Base-by-base conservation (phyloP, 768 basidiomycete species). In the Termitomyces bulborhizus region DNA sequence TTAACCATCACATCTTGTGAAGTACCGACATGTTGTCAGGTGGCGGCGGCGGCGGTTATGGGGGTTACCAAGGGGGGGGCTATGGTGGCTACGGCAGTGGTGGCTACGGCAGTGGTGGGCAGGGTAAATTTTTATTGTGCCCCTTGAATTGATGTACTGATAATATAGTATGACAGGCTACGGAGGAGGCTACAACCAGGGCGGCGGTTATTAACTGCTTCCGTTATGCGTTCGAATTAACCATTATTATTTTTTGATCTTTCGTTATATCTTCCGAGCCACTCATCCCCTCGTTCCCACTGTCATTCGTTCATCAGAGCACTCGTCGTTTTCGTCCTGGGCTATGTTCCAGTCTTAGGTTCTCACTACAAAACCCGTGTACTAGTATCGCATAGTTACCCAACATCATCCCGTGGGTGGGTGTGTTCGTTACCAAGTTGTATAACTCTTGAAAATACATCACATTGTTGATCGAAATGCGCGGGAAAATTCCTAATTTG, bases 321-420 rank as follows among this genome's bases (percentile, higher is more conserved):
- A 70, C 70, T 67, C 59, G 71, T 75, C 73, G 70, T 68, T 66
- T 61, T 62, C 60, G 63, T 63, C 54, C 69, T 67, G 71, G 69
- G 68, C 68, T 64, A 64, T 54, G 63, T 65, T 58, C 58, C 48
- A 65, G 68, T 70, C 70, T 72, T 56, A 67, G 68, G 69, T 72
- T 63, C 65, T 37, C 64, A 67, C 66, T 65, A 67, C 68, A 67
- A 72, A 71, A 69, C 73, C 68, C 70, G 66, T 77, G 75, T 77
- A 76, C 74, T 73, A 72, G 65, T 76, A 68, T 69, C 64, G 59
- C 58, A 61, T 63, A 59, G 53, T 62, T 55, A 62, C 59, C 52
- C 49, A 51, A 27, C 51, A 42, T 52, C 52, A 42, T 56, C 43
- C 29, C 51, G 26, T 45, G 53, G 46, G 61, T 63, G 61, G 63